Evolutionary conservation across 768 basidiomycete genomes (phyloP).

Genomic region (Collybia nuda): DNA sequence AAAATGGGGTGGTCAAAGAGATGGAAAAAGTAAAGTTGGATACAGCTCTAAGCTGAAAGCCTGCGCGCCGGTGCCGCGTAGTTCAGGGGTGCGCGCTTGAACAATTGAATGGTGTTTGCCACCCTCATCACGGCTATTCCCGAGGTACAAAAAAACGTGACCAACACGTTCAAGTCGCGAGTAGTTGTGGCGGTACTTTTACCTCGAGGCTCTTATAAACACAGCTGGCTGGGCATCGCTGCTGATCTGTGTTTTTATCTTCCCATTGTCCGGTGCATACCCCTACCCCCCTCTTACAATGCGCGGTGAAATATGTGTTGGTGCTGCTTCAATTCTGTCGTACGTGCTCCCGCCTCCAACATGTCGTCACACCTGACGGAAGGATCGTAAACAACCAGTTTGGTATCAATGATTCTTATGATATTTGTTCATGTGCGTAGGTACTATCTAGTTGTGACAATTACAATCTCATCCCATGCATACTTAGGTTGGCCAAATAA

Average conservation of each 20-base stretch:
- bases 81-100: neutral
- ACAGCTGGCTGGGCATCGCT: slow-evolving; percentile 17
- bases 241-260: slow-evolving; percentile 16
- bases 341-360: slow-evolving; percentile 33
- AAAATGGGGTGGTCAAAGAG: neutral
- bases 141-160: neutral
- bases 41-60: neutral
- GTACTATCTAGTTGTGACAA: slow-evolving; percentile 5
- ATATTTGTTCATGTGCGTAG: slow-evolving; percentile 78
- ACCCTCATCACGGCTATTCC: neutral
- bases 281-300: slow-evolving; percentile 32
- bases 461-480: slow-evolving; percentile 19
- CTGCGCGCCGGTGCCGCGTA: neutral
- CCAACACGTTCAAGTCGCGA: slow-evolving; percentile 33
- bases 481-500: slow-evolving; percentile 78
- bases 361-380: slow-evolving; percentile 9
- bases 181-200: neutral
- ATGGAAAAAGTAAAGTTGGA: slow-evolving; percentile 1
- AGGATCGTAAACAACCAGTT: slow-evolving; percentile 26
- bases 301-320: slow-evolving; percentile 78
- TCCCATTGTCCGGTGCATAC: slow-evolving; percentile 8
- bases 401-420: slow-evolving; percentile 59
- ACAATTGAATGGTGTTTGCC: neutral
- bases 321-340: slow-evolving; percentile 72
- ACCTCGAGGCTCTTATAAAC: slow-evolving; percentile 15